Base-by-base conservation (phyloP, 306 rosid species). In the Gillenia trifoliata region DNA sequence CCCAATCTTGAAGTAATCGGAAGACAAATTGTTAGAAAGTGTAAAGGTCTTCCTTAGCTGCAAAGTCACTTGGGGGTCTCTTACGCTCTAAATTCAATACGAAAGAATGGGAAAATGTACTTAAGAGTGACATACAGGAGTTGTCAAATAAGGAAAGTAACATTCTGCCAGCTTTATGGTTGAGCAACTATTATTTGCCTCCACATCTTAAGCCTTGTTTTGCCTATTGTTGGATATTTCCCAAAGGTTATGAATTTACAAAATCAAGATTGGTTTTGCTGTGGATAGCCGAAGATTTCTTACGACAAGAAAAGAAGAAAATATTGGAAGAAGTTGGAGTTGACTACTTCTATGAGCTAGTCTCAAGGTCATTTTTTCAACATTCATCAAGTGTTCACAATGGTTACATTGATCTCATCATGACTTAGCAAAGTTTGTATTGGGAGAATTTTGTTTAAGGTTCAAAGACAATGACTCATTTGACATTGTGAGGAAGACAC, bases 211-310 rank as follows among this genome's bases (percentile, higher is more conserved):
- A 78, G 30, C 61, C 3, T 4, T 81, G 84, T 8, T 66, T 81
- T 65, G 68, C 71, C 1, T 81, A 45, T 40, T 81, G 81, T 66
- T 60, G 75, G 1, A 29, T 78, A 26, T 82, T 70, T 20, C 80
- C 87, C 0, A 75, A 81, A 50, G 76, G 80, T 34, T 67, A n/a
- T 68, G 40, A 11, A 43, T 70, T 82, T 20, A 4, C 65, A 13
- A 86, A 43, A 38, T 64, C 61, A 38, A 11, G 34, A 2, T 50
- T 86, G 41, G 34, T 81, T 59, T 38, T 64, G 50, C 22, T 78
- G 1, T 83, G 89, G 89, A 80, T 78, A 84, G 87, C 76, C 2
- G 82, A 83, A 75, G 79, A 75, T 22, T 57, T 86, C 12, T 31
- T 70, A 5, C 31, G 15, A 49, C 74, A 63, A 4, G 6, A 22